A percentile compares a stretch with the other conserved stretches of the same genome.
These are phyloP conservation scores for Ustilago bromivora DNA, from an alignment of 1,284 basidiomycete species.

Conservation along the genomic window DNA sequence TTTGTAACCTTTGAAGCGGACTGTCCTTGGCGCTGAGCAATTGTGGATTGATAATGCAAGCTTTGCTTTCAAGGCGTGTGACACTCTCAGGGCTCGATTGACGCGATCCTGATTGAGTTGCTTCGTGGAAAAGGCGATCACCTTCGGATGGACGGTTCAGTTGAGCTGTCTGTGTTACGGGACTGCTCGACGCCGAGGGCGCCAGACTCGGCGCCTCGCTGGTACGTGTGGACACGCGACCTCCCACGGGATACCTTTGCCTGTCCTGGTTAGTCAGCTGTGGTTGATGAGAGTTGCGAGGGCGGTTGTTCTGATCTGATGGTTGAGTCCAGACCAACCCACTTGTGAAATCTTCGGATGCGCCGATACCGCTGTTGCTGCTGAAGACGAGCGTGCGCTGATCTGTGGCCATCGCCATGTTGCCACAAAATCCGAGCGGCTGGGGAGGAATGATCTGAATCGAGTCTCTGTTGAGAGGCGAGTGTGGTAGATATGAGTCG, in stretches of 20 bases:
- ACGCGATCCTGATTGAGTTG: constrained; percentile 7
- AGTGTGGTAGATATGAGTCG: constrained; percentile 61
- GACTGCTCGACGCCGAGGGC: constrained; percentile 22
- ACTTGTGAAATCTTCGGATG: constrained; percentile 45
- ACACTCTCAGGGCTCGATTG: background rate
- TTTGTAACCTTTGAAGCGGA: constrained; percentile 41
- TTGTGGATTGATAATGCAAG: constrained; percentile 18
- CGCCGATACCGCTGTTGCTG: constrained; percentile 52
- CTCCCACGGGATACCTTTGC: constrained; percentile 32
- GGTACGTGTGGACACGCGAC: constrained; percentile 28
- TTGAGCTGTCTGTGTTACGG: background rate
- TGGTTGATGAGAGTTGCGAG: constrained; percentile 11
- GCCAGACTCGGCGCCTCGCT: constrained; percentile 27
- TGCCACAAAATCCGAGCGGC: constrained; percentile 61
- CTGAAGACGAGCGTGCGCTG: constrained; percentile 62
- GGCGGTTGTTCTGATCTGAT: background rate
- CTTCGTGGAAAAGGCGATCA: constrained; percentile 1
- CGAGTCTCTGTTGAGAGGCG: constrained; percentile 56
- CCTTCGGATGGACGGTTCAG: background rate
- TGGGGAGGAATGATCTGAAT: constrained; percentile 64
- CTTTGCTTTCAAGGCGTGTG: background rate
- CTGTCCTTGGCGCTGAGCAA: constrained; percentile 31
- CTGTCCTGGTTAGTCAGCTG: constrained; percentile 25
- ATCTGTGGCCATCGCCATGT: constrained; percentile 56
- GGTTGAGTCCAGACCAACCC: constrained; percentile 52